Base-by-base conservation (phyloP, 495 filamentous ascomycete species). In the Bombardia bombarda region DNA sequence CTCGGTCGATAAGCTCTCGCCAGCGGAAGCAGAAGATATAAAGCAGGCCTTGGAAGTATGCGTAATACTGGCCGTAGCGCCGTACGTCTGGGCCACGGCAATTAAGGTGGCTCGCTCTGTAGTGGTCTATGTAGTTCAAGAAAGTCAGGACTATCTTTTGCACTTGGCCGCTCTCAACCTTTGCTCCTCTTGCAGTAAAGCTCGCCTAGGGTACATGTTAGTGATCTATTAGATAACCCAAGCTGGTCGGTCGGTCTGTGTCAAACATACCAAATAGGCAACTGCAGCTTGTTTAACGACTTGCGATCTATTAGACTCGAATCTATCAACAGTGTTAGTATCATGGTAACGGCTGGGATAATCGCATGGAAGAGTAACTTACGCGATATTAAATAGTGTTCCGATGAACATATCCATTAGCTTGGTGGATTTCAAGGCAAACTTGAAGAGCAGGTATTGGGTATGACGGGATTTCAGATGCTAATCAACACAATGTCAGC, bases 11-110 rank as follows among this genome's bases (percentile, higher is more conserved):
- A 35, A 99, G 68, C 45, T 96, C 90, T 28, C 84, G 80, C 90
- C 90, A 97, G 30, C 93, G 82, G 72, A 96, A 99, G 70, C 92
- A 99, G 72, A 96, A 99, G 38, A 97, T 94, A 67, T 60, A 60
- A 22, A 60, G 51, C 20, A 57, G 38, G 4, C 90, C 90, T 60
- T 97, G 90, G n/a, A 81, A 78, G 32, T 86, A 79, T 5, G 83
- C 80, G 65, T 99, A 97, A 63, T 93, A 96, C 6, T 84, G 75
- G 14, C 77, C 75, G 57, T 89, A 96, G 24, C 81, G 80, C 32
- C 80, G 77, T 20, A 90, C 78, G 62, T 97, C 88, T 0, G 92
- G 90, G 1, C 86, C 87, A 12, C 75, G 80, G 60, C 87, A 93
- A 28, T 62, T 70, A 7, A 61, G 52, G 52, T 93, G 56, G 79